phyloP scores from a whole-genome alignment of 306 rosid species.

The Biancaea sappan region DNA sequence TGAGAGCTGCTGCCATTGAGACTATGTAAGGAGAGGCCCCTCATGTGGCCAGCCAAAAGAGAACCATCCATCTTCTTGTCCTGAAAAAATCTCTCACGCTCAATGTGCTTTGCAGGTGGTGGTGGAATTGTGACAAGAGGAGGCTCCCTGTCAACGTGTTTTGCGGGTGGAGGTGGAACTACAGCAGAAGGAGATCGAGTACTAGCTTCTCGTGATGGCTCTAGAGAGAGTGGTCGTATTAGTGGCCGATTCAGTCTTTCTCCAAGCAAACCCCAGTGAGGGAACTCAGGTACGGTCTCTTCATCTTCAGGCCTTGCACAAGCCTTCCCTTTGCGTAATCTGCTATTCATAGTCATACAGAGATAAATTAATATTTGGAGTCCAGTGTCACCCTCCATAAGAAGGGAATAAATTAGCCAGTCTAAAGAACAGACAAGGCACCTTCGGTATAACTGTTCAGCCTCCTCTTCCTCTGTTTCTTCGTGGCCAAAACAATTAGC shows the following conservation, averaged over 20 bases:
- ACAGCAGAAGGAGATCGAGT: constrained; percentile 38
- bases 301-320: constrained; percentile 85
- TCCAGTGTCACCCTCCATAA: constrained; percentile 5
- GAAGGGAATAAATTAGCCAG: neutral
- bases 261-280: constrained; percentile 56
- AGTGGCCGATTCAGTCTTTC: constrained; percentile 81
- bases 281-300: constrained; percentile 48
- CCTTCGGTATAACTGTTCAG: constrained; percentile 91
- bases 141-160: constrained; percentile 38
- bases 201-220: constrained; percentile 45
- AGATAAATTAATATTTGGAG: constrained; percentile 10
- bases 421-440: constrained; percentile 24
- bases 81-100: constrained; percentile 85
- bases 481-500: constrained; percentile 48
- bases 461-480: constrained; percentile 82
- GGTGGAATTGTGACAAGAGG: constrained; percentile 69
- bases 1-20: constrained; percentile 82
- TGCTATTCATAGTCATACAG: constrained; percentile 36
- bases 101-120: constrained; percentile 86
- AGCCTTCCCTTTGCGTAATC: constrained; percentile 96
- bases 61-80: constrained; percentile 71
- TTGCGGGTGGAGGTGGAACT: constrained; percentile 41
- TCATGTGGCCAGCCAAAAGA: constrained; percentile 65
- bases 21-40: constrained; percentile 83
- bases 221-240: constrained; percentile 65